Evolutionary conservation across 1,284 basidiomycete species (phyloP).

Genomic region (Volvariella volvacea): DNA sequence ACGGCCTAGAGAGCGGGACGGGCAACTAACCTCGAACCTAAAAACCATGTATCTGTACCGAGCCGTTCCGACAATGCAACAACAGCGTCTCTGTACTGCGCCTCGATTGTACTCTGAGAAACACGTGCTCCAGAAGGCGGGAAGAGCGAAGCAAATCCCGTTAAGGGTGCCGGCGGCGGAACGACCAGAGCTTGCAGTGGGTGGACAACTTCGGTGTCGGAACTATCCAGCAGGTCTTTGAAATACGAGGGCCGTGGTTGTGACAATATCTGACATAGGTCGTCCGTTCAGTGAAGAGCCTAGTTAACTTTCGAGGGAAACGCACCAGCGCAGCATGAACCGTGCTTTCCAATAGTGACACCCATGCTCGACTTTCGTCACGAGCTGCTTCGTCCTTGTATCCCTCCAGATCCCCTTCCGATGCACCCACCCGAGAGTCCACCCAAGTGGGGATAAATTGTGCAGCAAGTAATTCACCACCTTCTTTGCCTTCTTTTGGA

Average conservation of each 20-base stretch:
- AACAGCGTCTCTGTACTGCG: constrained; percentile 66
- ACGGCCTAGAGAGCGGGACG: not conserved
- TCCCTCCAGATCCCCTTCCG: constrained; percentile 50
- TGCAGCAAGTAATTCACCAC: constrained; percentile 52
- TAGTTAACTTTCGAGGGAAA: too few relatives aligned
- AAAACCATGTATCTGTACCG: constrained; percentile 70
- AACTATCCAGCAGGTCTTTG: constrained; percentile 24
- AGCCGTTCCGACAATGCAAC: constrained; percentile 65
- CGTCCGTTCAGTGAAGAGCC: constrained; percentile 5
- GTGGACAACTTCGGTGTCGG: constrained; percentile 19
- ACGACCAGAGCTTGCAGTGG: constrained; percentile 39
- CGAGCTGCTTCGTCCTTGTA: constrained; percentile 50
- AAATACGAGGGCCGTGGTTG: constrained; percentile 37
- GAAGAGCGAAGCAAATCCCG: constrained; percentile 56
- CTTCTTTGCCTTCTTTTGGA: constrained; percentile 21
- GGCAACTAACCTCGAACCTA: constrained; percentile 57
- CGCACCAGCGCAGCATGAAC: constrained; percentile 70
- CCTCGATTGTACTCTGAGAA: constrained; percentile 38
- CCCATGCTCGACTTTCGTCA: constrained; percentile 76
- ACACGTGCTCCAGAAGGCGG: constrained; percentile 55
- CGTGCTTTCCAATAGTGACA: constrained; percentile 63
- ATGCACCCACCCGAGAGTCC: constrained; percentile 38
- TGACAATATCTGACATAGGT: constrained; percentile 34
- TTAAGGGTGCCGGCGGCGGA: constrained; percentile 63
- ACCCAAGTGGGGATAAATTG: constrained; percentile 68